phyloP scores from a whole-genome alignment of 208 protist species.

The Trypanosoma cruzi region DNA sequence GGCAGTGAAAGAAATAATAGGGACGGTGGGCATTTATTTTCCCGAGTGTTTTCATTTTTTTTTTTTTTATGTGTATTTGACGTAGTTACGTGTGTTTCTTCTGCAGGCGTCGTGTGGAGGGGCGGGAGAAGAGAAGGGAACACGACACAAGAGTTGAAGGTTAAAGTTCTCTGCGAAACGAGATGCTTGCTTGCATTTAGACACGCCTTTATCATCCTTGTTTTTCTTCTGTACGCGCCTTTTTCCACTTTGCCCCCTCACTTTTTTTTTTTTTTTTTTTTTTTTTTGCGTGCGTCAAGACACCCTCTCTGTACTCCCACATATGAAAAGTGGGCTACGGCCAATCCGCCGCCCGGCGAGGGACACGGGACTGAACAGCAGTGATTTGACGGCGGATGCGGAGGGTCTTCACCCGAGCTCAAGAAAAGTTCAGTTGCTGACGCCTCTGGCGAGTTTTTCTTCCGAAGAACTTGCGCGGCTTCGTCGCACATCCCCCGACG shows the following conservation, averaged over 20 bases:
- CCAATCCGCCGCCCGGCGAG: not conserved
- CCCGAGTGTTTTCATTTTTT: not conserved
- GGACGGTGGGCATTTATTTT: conserved; percentile 5
- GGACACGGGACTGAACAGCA: conserved; percentile 20
- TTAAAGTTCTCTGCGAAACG: no score
- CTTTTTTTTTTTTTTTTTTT: conserved; percentile 28
- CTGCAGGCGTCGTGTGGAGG: not conserved
- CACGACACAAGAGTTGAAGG: no score
- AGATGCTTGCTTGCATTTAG: no score
- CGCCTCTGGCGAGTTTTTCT: conserved; percentile 32
- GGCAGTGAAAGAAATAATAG: not conserved
- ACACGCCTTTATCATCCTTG: not conserved
- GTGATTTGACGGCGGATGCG: not conserved
- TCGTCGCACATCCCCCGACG: conserved; percentile 18
- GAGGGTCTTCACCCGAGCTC: not conserved
- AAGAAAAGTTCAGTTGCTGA: conserved; percentile 9
- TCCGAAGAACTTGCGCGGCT: conserved; percentile 23
- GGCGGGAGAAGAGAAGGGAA: not conserved
- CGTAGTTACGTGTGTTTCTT: no score
- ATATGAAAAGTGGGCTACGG: not conserved
- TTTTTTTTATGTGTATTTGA: conserved; percentile 4
- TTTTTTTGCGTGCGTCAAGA: conserved; percentile 5
- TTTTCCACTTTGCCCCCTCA: not conserved
- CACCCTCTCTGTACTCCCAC: not conserved
- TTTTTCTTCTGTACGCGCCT: conserved; percentile 14